These are phyloP conservation scores for Gloeophyllum trabeum DNA, from an alignment of 768 basidiomycete genomes.

Conservation along the genomic window DNA sequence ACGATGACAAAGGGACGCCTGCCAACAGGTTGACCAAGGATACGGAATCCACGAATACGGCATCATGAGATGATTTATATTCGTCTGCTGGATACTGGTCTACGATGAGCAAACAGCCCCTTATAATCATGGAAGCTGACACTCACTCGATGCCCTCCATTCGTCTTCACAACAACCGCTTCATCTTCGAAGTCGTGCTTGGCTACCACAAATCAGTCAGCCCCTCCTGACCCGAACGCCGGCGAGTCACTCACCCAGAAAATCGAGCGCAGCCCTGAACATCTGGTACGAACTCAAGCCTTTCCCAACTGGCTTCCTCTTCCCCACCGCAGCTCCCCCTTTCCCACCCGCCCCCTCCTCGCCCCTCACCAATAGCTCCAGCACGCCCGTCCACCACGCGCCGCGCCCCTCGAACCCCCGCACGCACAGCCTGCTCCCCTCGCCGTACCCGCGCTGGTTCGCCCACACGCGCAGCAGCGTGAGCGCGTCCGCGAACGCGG, in stretches of 20 bases:
- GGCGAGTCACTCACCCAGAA: conserved; percentile 49
- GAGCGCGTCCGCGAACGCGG: conserved; percentile 64
- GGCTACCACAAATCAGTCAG: conserved; percentile 28
- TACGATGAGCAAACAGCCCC: conserved; percentile 2
- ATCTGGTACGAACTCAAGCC: conserved; percentile 88
- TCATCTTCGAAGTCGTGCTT: conserved; percentile 55
- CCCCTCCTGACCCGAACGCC: not conserved
- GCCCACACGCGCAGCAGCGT: conserved; percentile 86
- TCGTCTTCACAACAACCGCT: conserved; percentile 46
- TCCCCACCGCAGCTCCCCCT: conserved; percentile 12
- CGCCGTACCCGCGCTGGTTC: conserved; percentile 69
- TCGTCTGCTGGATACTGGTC: conserved; percentile 46
- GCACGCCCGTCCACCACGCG: conserved; percentile 53
- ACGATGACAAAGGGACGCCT: conserved; percentile 63
- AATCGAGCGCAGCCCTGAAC: conserved; percentile 76
- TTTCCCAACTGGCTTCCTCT: conserved; percentile 54
- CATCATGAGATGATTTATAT: conserved; percentile 35
- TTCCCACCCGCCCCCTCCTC: conserved; percentile 36
- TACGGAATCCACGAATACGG: conserved; percentile 70
- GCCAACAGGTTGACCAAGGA: conserved; percentile 71
- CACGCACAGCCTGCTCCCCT: conserved; percentile 43
- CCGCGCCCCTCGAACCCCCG: conserved; percentile 64
- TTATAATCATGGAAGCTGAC: conserved; percentile 3
- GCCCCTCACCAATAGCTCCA: conserved; percentile 53
- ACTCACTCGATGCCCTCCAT: conserved; percentile 44